phyloP scores from a whole-genome alignment of 176 grass and related monocot species.

The Paspalum notatum region DNA sequence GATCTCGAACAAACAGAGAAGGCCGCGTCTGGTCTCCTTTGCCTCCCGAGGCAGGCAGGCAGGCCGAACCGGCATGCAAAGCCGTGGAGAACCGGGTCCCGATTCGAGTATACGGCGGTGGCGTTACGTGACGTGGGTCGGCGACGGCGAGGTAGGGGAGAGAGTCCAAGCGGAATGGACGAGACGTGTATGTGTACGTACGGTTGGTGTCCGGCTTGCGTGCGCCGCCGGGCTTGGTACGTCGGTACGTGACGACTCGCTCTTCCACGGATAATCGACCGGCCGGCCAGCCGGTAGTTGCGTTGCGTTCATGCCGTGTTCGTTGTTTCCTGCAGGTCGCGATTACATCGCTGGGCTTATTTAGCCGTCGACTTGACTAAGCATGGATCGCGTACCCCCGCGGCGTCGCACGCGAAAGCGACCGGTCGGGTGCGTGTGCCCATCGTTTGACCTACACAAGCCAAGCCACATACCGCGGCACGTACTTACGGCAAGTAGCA shows the following conservation, averaged over 20 bases:
- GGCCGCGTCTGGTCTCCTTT: neutral
- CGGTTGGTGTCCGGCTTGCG: neutral
- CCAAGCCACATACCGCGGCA: too few relatives aligned
- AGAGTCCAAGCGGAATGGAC: neutral
- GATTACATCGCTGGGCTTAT: neutral
- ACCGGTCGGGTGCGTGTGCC: neutral
- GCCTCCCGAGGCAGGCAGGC: neutral
- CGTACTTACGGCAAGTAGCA: too few relatives aligned
- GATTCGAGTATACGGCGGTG: neutral
- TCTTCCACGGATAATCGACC: neutral
- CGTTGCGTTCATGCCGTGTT: neutral
- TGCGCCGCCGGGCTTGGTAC: neutral
- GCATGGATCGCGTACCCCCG: neutral
- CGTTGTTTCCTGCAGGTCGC: neutral
- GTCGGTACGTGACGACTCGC: neutral
- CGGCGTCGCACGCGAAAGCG: slow-evolving; percentile 27
- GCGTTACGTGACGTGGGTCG: neutral
- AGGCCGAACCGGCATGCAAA: neutral
- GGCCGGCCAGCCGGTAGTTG: neutral
- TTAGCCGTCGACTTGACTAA: slow-evolving; percentile 29
- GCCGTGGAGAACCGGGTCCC: neutral
- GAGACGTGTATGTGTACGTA: neutral
- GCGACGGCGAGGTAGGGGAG: neutral
- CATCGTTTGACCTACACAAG: neutral
- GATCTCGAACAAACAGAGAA: neutral